Evolutionary conservation across 139 green algal species (phyloP).

Genomic region (Chlorella sorokiniana): DNA sequence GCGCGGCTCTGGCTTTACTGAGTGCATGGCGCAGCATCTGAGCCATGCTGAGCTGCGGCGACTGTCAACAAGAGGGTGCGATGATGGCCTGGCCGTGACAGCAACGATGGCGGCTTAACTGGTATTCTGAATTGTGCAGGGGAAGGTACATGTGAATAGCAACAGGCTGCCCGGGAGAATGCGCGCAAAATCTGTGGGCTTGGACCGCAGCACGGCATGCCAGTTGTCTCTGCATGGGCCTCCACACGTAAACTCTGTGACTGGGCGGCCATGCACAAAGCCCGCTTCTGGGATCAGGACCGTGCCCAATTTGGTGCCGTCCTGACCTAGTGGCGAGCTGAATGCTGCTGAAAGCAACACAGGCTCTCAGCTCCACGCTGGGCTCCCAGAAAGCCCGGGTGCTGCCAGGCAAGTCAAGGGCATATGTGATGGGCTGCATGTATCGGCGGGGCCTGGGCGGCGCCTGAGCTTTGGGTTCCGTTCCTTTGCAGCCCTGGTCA

Average conservation of each 20-base stretch:
- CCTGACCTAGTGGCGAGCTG: background rate
- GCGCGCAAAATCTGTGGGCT: too few species aligned
- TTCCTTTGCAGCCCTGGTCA: constrained; percentile 14
- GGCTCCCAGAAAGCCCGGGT: background rate
- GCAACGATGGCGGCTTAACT: too few species aligned
- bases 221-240: too few species aligned
- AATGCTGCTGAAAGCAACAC: constrained; percentile 12
- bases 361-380: background rate
- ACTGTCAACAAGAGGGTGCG: background rate
- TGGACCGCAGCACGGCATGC: too few species aligned
- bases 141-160: too few species aligned
- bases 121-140: too few species aligned
- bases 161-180: too few species aligned
- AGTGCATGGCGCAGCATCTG: constrained; percentile 1
- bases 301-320: background rate
- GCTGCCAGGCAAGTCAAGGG: constrained; percentile 2
- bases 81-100: background rate
- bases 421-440: background rate
- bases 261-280: too few species aligned
- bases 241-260: too few species aligned
- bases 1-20: background rate
- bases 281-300: background rate
- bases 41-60: background rate
- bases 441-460: background rate
- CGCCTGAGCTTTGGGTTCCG: constrained; percentile 13